Base-by-base conservation (phyloP, 106 monocot species). In the Xerophyta viscosa region DNA sequence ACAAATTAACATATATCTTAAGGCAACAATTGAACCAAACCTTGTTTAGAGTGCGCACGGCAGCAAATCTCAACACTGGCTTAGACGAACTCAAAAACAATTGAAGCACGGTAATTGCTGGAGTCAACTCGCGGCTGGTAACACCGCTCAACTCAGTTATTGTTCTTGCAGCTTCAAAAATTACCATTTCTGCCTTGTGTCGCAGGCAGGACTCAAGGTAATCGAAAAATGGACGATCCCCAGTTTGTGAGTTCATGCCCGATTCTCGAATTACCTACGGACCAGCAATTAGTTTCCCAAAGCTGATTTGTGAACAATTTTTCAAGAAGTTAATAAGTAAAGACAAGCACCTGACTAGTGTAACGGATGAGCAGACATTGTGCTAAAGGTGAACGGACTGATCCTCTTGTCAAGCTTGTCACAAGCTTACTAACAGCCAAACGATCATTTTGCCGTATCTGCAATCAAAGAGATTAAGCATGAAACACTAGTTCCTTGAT, bases 81-180 rank as follows among this genome's bases (percentile, higher is more conserved):
- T 90, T 99, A n/a, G 98, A 89, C 37, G 98, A 99, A 79, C 86
- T 90, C 74, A 99, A 79, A 69, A 99, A 99, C 18, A 99, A 75
- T 60, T 99, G 98, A 17, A 99, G 65, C 39, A 90, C 90, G 48
- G 90, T 99, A 48, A 99, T 99, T 56, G 98, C 98, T 57, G 98
- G 98, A 37, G 77, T 86, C 58, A 99, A 66, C 62, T 99, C 98
- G 28, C 90, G 64, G 50, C 72, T 90, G 48, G 90, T 90, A 28
- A 99, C 98, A 37, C 90, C 90, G 71, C 28, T 80, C 27, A 99
- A 46, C 50, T 90, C 90, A 22, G 98, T 99, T 55, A 99, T 99
- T 61, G 98, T 90, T 49, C 90, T 86, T 47, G 98, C 90, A 54
- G 98, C 90, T 75, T 99, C 98, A 66, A 99, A 66, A 66, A 86